These are phyloP conservation scores for Raffaelea ambrosiae DNA, from an alignment of 2,329 filamentous ascomycete genomes.

Conservation along the genomic window DNA sequence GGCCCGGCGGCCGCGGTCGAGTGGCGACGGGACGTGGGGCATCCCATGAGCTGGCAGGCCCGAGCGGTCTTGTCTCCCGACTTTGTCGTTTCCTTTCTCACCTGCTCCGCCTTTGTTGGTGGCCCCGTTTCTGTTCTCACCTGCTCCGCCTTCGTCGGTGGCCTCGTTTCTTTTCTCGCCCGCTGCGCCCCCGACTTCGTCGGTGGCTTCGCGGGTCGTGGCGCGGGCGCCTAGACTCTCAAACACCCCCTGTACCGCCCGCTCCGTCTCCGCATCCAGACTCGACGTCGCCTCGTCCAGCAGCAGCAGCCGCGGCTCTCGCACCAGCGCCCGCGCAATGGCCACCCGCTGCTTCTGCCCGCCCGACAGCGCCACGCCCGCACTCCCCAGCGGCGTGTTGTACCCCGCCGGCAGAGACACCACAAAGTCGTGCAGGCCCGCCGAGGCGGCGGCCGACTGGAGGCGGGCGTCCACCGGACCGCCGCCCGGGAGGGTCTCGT, in stretches of 20 bases:
- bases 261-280: conserved; percentile 51
- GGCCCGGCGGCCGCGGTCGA: no score
- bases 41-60: conserved; percentile 26
- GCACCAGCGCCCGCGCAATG: conserved; percentile 46
- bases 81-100: no score
- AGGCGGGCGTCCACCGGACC: conserved; percentile 37
- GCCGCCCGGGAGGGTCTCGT: conserved; percentile 30
- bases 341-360: conserved; percentile 48
- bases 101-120: no score
- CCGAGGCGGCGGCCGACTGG: conserved; percentile 23
- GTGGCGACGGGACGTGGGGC: no score
- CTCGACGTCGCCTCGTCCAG: conserved; percentile 52
- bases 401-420: conserved; percentile 58
- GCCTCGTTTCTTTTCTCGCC: no score
- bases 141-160: no score
- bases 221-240: conserved; percentile 40
- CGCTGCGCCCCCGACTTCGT: no score
- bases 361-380: conserved; percentile 52
- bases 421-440: conserved; percentile 65
- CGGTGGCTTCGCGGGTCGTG: no score
- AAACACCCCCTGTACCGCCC: conserved; percentile 57
- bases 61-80: no score
- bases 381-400: conserved; percentile 57
- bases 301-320: conserved; percentile 43
- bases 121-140: no score